These are phyloP conservation scores for Dalechampia spathulata DNA, from an alignment of 441 rosid species.

Conservation along the genomic window DNA sequence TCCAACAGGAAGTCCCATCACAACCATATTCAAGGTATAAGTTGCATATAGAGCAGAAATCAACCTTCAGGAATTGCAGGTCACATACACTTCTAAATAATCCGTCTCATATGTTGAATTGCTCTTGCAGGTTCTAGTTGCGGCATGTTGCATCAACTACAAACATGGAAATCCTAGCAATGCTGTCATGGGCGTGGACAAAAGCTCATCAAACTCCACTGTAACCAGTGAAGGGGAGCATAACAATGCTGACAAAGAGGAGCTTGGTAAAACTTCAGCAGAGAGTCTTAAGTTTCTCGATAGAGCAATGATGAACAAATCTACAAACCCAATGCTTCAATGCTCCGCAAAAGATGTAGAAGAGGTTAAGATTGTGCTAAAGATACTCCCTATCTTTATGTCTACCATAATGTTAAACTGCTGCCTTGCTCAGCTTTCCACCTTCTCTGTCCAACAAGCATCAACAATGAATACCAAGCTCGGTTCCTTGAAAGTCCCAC, in stretches of 20 bases:
- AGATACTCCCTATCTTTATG: slow-evolving; percentile 63
- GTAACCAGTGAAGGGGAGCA: slow-evolving; percentile 25
- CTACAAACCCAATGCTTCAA: slow-evolving; percentile 24
- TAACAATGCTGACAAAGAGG: slow-evolving; percentile 3
- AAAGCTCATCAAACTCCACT: slow-evolving; percentile 23
- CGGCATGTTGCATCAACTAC: slow-evolving; percentile 34
- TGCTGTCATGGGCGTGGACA: slow-evolving; percentile 27
- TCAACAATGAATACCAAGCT: slow-evolving; percentile 75
- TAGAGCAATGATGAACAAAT: slow-evolving; percentile 27
- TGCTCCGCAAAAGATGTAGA: slow-evolving; percentile 55
- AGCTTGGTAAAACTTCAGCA: slow-evolving; percentile 15
- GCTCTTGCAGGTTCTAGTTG: slow-evolving; percentile 39
- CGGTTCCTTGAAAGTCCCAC: slow-evolving; percentile 62
- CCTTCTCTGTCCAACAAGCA: slow-evolving; percentile 86
- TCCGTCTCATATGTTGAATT: too few species aligned
- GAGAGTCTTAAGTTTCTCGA: slow-evolving; percentile 38
- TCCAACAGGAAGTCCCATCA: slow-evolving; percentile 72
- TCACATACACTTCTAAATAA: background rate
- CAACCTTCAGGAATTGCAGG: slow-evolving; percentile 2
- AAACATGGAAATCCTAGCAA: slow-evolving; percentile 27
- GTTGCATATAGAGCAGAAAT: background rate
- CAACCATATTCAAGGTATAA: slow-evolving; percentile 61
- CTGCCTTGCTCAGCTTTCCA: slow-evolving; percentile 85
- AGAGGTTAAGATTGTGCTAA: slow-evolving; percentile 53
- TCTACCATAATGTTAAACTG: slow-evolving; percentile 77